Conservation (phyloP, 495 filamentous ascomycete genomes). For the Aspergillus taichungensis region DNA sequence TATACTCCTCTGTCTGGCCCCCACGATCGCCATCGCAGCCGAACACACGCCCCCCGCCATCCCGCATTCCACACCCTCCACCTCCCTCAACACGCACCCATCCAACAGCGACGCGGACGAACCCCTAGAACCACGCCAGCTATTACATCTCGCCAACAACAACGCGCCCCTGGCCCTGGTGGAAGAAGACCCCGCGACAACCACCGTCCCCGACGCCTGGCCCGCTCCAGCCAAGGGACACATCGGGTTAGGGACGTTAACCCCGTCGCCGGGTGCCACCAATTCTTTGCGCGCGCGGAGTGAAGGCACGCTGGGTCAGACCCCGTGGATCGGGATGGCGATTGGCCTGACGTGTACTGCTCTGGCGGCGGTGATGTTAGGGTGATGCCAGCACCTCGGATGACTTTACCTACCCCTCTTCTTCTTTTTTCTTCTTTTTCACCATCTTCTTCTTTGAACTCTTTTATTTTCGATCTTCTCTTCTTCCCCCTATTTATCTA, state of each 20-base stretch:
- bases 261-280: conserved; percentile 9
- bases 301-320: conserved; percentile 38
- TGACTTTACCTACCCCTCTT: not conserved
- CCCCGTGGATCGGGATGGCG: conserved; percentile 42
- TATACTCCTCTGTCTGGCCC: conserved; percentile 24
- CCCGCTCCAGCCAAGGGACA: conserved; percentile 4
- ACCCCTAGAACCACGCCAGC: conserved; percentile 5
- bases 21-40: conserved; percentile 22
- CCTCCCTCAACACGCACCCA: conserved; percentile 4
- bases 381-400: conserved; percentile 10
- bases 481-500: conserved; percentile 1
- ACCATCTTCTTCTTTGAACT: conserved; percentile 1
- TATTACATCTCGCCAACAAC: conserved; percentile 3
- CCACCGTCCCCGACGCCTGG: conserved; percentile 6
- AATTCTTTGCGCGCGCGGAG: conserved; percentile 29
- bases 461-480: not conserved
- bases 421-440: not conserved
- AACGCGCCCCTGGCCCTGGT: not conserved
- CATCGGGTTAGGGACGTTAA: conserved; percentile 15
- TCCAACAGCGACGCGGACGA: not conserved
- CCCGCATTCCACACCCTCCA: conserved; percentile 15
- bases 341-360: conserved; percentile 39
- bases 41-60: conserved; percentile 13
- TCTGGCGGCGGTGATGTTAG: conserved; percentile 37
- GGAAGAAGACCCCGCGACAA: conserved; percentile 1